Percentiles rank a stretch among this genome's conserved stretches.
Evolutionary conservation across 352 stramenopile species (phyloP).

Genomic region (Saprolegnia parasitica): DNA sequence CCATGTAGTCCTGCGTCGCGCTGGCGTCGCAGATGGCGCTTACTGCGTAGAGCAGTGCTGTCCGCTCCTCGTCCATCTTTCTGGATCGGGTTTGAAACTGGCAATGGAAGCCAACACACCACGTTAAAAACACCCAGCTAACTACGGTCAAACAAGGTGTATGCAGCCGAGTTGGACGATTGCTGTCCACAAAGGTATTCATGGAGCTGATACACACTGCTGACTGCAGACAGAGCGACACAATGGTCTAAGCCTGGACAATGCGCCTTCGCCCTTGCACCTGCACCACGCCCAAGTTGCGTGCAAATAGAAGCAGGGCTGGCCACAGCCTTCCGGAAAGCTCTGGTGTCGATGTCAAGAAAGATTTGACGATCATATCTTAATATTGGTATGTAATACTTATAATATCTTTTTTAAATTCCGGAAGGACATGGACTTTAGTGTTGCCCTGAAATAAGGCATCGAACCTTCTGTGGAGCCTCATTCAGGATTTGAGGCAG

Average conservation of each 20-base stretch:
- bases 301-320: not conserved
- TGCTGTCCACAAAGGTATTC: too few relatives aligned
- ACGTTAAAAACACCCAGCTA: not conserved
- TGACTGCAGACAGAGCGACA: too few relatives aligned
- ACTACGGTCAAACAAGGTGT: too few relatives aligned
- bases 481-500: constrained; percentile 8
- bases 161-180: too few relatives aligned
- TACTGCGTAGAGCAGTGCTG: constrained; percentile 23
- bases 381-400: not conserved
- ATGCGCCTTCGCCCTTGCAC: too few relatives aligned
- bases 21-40: constrained; percentile 23
- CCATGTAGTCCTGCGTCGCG: constrained; percentile 21
- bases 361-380: too few relatives aligned
- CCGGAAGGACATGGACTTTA: not conserved
- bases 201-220: too few relatives aligned
- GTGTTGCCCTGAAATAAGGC: not conserved
- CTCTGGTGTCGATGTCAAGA: too few relatives aligned
- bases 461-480: not conserved
- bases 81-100: not conserved
- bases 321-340: not conserved
- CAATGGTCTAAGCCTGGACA: too few relatives aligned
- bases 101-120: not conserved
- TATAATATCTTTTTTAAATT: not conserved
- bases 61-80: constrained; percentile 16
- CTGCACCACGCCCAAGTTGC: not conserved